These are phyloP conservation scores for Rhinocladiella mackenziei DNA, from an alignment of 2,329 filamentous ascomycete species.

Conservation along the genomic window DNA sequence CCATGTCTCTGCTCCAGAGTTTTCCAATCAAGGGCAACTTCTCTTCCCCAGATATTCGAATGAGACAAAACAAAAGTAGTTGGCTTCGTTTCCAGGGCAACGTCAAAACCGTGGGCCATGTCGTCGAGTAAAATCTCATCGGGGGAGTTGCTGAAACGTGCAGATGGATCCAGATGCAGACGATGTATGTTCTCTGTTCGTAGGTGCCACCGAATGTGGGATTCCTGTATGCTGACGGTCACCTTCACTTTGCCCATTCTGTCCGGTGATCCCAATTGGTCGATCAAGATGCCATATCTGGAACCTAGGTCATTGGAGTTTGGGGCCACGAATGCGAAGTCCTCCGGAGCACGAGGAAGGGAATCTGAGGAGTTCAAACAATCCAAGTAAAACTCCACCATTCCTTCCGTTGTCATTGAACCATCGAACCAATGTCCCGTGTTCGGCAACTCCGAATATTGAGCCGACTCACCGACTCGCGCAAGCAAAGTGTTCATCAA, in stretches of 20 bases:
- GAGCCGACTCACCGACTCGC: slow-evolving; percentile 41
- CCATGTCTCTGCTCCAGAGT: slow-evolving; percentile 38
- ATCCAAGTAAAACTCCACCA: slow-evolving; percentile 48
- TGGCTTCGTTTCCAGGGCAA: slow-evolving; percentile 12
- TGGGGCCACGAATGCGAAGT: slow-evolving; percentile 49
- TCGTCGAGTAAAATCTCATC: slow-evolving; percentile 19
- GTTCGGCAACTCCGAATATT: slow-evolving; percentile 49
- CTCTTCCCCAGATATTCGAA: slow-evolving; percentile 27
- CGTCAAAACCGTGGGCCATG: slow-evolving; percentile 19
- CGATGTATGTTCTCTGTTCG: slow-evolving; percentile 44
- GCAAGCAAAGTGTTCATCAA: slow-evolving; percentile 50
- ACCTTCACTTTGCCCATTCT: slow-evolving; percentile 50
- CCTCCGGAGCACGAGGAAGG: slow-evolving; percentile 27
- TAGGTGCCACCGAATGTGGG: slow-evolving; percentile 36
- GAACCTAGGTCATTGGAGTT: slow-evolving; percentile 52
- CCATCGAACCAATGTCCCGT: slow-evolving; percentile 54
- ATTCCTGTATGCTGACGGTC: slow-evolving; percentile 5
- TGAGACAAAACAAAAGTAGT: slow-evolving; percentile 31
- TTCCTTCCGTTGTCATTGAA: slow-evolving; percentile 50
- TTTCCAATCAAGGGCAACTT: slow-evolving; percentile 30
- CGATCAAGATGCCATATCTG: slow-evolving; percentile 49
- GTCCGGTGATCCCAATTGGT: slow-evolving; percentile 49
- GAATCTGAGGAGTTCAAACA: slow-evolving; percentile 31
- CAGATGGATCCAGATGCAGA: slow-evolving; percentile 33
- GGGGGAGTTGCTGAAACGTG: slow-evolving; percentile 9